Conservation (phyloP, 257 asterid genomes). For the Jasminum sambac region DNA sequence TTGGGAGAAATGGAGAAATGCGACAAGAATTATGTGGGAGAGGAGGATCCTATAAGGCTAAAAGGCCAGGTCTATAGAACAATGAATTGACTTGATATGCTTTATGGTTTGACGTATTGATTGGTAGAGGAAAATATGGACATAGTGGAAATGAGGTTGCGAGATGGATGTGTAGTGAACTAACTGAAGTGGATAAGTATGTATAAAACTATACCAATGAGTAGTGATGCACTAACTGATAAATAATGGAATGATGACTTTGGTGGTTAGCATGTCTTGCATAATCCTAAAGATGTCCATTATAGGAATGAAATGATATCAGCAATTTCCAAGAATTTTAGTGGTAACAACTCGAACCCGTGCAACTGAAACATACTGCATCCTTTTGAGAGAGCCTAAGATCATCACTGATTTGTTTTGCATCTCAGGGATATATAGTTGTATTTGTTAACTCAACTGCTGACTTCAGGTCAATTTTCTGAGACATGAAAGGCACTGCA, state of each 20-base stretch:
- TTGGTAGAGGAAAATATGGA: not conserved
- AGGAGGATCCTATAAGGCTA: not conserved
- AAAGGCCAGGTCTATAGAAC: not conserved
- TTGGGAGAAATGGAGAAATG: not conserved
- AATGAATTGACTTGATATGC: not conserved
- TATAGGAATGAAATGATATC: not conserved
- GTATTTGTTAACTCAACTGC: not conserved
- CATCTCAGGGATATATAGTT: not conserved
- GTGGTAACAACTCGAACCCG: no score
- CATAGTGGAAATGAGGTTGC: not conserved
- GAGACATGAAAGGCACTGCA: conserved; percentile 8
- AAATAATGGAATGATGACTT: not conserved
- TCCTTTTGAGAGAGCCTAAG: no score
- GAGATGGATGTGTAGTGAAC: not conserved
- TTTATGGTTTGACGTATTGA: not conserved
- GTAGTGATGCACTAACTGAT: not conserved
- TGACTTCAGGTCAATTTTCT: not conserved
- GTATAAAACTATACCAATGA: not conserved
- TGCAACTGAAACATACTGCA: no score
- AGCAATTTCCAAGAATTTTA: no score
- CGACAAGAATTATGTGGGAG: not conserved
- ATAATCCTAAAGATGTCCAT: not conserved
- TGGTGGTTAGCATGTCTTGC: not conserved
- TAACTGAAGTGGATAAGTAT: no score
- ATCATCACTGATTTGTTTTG: no score